Evolutionary conservation across 345 rosid species (phyloP).

Genomic region (Eucalyptus marginata): DNA sequence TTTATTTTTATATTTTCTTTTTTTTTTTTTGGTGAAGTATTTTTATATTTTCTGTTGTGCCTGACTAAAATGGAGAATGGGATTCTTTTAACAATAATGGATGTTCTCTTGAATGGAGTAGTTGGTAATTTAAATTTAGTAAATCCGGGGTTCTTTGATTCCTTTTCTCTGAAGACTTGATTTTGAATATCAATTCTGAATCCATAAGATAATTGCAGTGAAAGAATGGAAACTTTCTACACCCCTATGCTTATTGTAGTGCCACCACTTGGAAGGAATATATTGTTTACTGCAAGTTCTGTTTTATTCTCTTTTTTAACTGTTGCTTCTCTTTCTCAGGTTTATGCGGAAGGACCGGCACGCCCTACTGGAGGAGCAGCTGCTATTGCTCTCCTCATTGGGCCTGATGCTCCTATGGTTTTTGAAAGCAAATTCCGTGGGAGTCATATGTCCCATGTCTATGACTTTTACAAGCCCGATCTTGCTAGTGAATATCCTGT

Average conservation of each 20-base stretch:
- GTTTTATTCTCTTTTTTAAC: background rate
- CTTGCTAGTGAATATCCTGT: slow-evolving; percentile 99
- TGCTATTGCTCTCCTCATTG: slow-evolving; percentile 85
- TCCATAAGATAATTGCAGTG: background rate
- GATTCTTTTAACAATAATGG: background rate
- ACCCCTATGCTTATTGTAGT: background rate
- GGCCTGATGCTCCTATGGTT: slow-evolving; percentile 89
- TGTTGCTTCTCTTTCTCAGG: slow-evolving; percentile 36
- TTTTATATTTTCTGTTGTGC: background rate
- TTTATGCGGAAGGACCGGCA: slow-evolving; percentile 99
- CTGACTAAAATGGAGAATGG: background rate
- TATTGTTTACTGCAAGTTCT: background rate
- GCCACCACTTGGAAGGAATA: background rate
- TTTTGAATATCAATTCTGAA: background rate
- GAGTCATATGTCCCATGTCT: slow-evolving; percentile 94
- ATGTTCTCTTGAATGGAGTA: background rate
- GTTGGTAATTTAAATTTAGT: background rate
- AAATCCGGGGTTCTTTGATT: background rate
- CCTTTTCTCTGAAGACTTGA: background rate
- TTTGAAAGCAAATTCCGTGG: slow-evolving; percentile 96
- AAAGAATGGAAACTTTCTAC: background rate
- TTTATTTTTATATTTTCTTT: background rate
- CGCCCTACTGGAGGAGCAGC: slow-evolving; percentile 99
- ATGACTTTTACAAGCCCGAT: slow-evolving; percentile 99
- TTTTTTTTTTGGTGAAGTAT: no score